phyloP scores from a whole-genome alignment of 306 rosid genomes.

The Trifolium repens region DNA sequence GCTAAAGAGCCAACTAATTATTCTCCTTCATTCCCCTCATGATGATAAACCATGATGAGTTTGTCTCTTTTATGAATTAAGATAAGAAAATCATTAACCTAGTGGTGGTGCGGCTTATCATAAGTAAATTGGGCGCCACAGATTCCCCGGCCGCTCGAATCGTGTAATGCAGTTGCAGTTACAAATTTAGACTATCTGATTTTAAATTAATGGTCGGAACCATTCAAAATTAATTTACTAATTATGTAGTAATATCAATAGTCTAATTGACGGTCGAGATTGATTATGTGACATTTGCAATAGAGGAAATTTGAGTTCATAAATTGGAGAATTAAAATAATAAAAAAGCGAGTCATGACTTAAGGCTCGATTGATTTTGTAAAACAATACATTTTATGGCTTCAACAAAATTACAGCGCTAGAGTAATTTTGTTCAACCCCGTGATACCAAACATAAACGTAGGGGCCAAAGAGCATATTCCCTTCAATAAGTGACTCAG shows the following conservation, averaged over 20 bases:
- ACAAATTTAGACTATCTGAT: not conserved
- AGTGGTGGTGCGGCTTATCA: slow-evolving; percentile 37
- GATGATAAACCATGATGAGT: slow-evolving; percentile 64
- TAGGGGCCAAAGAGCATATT: slow-evolving; percentile 36
- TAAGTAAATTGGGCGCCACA: not conserved
- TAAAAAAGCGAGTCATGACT: too few relatives aligned
- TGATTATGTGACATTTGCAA: not conserved
- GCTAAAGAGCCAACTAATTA: slow-evolving; percentile 55
- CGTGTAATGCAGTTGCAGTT: too few relatives aligned
- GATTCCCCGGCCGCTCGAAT: not conserved
- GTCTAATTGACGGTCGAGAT: not conserved
- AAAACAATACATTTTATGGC: too few relatives aligned
- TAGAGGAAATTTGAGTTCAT: not conserved
- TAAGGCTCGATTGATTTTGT: too few relatives aligned
- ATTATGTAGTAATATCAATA: not conserved
- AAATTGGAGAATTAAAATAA: too few relatives aligned
- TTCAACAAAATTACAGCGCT: too few relatives aligned
- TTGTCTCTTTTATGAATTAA: slow-evolving; percentile 58
- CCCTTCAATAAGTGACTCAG: too few relatives aligned
- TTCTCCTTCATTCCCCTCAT: slow-evolving; percentile 56
- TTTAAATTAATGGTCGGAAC: not conserved
- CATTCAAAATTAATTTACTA: not conserved
- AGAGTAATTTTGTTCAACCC: too few relatives aligned
- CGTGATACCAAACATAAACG: too few relatives aligned
- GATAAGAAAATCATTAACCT: slow-evolving; percentile 48